Conservation (phyloP, 2,329 filamentous ascomycete genomes). For the Triangularia setosa region DNA sequence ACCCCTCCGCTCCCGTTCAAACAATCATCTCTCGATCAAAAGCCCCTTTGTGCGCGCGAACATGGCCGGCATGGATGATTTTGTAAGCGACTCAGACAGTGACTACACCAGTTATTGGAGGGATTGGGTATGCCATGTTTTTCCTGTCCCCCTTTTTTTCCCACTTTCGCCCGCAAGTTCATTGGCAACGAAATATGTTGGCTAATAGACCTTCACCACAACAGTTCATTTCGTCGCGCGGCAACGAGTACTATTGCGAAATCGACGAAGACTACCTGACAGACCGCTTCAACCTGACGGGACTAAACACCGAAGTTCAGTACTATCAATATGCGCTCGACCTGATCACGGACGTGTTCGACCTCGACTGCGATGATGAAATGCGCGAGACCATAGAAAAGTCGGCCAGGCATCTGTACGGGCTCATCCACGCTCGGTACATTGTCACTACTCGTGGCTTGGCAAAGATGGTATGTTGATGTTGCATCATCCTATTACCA, state of each 20-base stretch:
- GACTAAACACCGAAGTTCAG: conserved; percentile 93
- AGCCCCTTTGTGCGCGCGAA: background rate
- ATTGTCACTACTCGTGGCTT: conserved; percentile 93
- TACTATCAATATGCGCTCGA: conserved; percentile 99
- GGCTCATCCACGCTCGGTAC: conserved; percentile 91
- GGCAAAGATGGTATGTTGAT: conserved; percentile 79
- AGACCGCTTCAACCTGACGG: conserved; percentile 96
- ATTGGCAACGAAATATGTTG: background rate
- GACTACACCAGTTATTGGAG: conserved; percentile 99
- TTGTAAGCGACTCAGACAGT: conserved; percentile 94
- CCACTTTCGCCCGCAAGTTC: conserved; percentile 2
- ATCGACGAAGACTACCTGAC: conserved; percentile 99
- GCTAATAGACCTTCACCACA: conserved; percentile 20
- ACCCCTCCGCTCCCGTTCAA: background rate
- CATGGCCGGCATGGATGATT: conserved; percentile 75
- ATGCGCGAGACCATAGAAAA: conserved; percentile 98
- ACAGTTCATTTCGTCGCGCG: conserved; percentile 94
- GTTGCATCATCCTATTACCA: background rate
- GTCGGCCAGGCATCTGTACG: conserved; percentile 91
- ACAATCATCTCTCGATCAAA: background rate
- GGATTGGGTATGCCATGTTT: conserved; percentile 77
- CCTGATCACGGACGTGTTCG: conserved; percentile 95
- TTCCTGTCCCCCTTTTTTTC: background rate
- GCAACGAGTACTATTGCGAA: conserved; percentile 99
- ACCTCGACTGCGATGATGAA: conserved; percentile 97